Evolutionary conservation across 2,329 filamentous ascomycete species (phyloP).

Genomic region (Sordariomycetes sp.): DNA sequence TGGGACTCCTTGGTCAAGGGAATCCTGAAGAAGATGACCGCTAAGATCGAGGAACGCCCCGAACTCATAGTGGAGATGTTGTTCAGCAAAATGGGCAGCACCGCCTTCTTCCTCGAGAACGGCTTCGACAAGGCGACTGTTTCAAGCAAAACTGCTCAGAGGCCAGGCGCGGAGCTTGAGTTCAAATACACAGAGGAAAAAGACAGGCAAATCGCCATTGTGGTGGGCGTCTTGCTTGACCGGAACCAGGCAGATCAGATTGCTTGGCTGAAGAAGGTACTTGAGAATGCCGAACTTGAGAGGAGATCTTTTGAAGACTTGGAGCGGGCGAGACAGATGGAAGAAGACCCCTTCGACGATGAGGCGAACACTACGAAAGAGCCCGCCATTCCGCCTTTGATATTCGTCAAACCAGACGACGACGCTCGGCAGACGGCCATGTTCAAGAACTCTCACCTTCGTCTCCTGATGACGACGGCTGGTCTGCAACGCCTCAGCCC

Average conservation of each 20-base stretch:
- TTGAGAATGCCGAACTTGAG: slow-evolving; percentile 61
- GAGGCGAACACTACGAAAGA: slow-evolving; percentile 15
- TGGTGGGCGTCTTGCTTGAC: slow-evolving; percentile 70
- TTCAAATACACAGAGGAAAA: slow-evolving; percentile 63
- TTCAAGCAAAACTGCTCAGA: slow-evolving; percentile 41
- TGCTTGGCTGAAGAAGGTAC: slow-evolving; percentile 70
- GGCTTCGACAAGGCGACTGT: slow-evolving; percentile 80
- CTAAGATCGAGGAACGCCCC: slow-evolving; percentile 77
- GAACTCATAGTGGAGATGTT: slow-evolving; percentile 85
- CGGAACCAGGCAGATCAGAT: slow-evolving; percentile 68
- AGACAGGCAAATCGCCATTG: slow-evolving; percentile 68
- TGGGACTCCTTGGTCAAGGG: slow-evolving; percentile 88
- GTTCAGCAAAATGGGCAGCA: slow-evolving; percentile 83
- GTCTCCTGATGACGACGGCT: slow-evolving; percentile 71
- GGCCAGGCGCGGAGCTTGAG: slow-evolving; percentile 72
- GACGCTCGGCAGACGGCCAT: slow-evolving; percentile 62
- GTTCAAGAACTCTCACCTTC: slow-evolving; percentile 82
- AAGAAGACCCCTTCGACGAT: slow-evolving; percentile 22
- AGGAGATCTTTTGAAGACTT: slow-evolving; percentile 70
- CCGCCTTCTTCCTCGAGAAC: slow-evolving; percentile 80
- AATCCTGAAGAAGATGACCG: slow-evolving; percentile 70
- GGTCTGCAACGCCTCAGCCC: slow-evolving; percentile 55
- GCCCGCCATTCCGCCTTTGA: slow-evolving; percentile 18
- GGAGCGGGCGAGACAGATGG: slow-evolving; percentile 46
- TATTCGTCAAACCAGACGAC: slow-evolving; percentile 55